Evolutionary conservation across 1,284 basidiomycete genomes (phyloP), one percentile per base, ranked within the genome.

Genomic region (Leccinum insolens): DNA sequence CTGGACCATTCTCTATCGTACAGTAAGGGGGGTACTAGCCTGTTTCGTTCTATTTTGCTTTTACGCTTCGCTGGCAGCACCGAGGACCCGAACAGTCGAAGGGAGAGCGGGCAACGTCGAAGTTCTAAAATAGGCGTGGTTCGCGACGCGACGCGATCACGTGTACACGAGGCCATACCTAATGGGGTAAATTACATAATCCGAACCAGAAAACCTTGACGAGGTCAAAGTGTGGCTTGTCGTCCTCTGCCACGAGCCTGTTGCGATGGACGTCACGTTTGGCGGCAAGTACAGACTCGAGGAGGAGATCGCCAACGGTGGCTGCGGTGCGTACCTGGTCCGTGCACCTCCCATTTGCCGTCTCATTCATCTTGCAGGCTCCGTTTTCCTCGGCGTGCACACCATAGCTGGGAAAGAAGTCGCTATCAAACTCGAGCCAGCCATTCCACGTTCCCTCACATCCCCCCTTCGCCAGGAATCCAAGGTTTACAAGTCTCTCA

Each of bases 331-430:
- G 90, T 84, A 3, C 28, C 22, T 71, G 71, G 68, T 69, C 68
- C 64, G 64, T 58, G 66, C 65, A 41, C 63, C 1, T 52, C 34
- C 3, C 28, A 14, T 12, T 25, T 66, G 14, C 28, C 62, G 25
- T 62, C 69, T 71, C 61, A 68, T 65, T 7, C 28, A 14, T 59
- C 20, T 46, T 65, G 28, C 71, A 94, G 93, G 94, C 73, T 94
- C 95, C 71, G 96, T 98, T 71, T 98, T 95, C 81, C 88, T 96
- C 71, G 96, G 96, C 68, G 93, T 96, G 64, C 96, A 98, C 84
- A 96, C 95, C 75, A 88, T 98, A 74, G 95, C 95, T 7, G 96
- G 95, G 72, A 96, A 98, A 77, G 95, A 96, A 80, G 96, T 98
- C 57, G 96, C 95, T 70, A 98, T 98, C 84, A 98, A 98, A 83